A percentile compares a stretch with the other conserved stretches of the same genome.
phyloP scores from a whole-genome alignment of 164 flowering plant species.

The Aristolochia contorta region DNA sequence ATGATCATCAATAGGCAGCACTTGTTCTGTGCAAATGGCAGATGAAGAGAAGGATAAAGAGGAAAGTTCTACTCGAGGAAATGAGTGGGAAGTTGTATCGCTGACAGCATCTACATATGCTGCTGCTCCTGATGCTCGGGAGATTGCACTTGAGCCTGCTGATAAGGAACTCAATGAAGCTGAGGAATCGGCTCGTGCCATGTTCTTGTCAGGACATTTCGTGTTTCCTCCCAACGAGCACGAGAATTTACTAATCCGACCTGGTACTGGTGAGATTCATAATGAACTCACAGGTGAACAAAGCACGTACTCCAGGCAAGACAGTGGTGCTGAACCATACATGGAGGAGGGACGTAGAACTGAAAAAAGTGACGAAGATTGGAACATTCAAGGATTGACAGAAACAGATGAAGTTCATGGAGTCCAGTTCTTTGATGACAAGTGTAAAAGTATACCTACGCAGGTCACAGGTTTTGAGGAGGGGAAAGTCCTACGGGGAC shows the following conservation, averaged over 20 bases:
- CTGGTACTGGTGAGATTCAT: slow-evolving; percentile 27
- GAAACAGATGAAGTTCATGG: slow-evolving; percentile 41
- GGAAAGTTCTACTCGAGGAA: slow-evolving; percentile 56
- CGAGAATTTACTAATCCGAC: slow-evolving; percentile 52
- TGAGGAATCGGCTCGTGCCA: slow-evolving; percentile 39
- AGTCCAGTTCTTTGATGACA: slow-evolving; percentile 31
- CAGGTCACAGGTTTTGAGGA: slow-evolving; percentile 31
- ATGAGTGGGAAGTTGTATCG: slow-evolving; percentile 98
- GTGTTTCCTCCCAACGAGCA: slow-evolving; percentile 74
- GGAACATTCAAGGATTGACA: slow-evolving; percentile 25
- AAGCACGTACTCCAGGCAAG: slow-evolving; percentile 9
- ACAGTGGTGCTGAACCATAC: slow-evolving; percentile 1
- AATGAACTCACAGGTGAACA: slow-evolving; percentile 25
- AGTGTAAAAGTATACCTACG: slow-evolving; percentile 23
- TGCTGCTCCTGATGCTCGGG: slow-evolving; percentile 72
- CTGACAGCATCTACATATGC: slow-evolving; percentile 93
- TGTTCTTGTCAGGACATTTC: slow-evolving; percentile 90
- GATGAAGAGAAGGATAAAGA: slow-evolving; percentile 30
- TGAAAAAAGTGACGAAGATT: slow-evolving; percentile 32
- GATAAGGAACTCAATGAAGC: slow-evolving; percentile 5
- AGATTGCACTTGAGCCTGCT: slow-evolving; percentile 27
- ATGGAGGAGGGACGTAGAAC: slow-evolving; percentile 28
- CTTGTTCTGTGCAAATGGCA: slow-evolving; percentile 24
- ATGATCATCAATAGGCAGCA: no score
- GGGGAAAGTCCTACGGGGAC: slow-evolving; percentile 24